Percentiles rank a stretch among this genome's conserved stretches.
Evolutionary conservation across 441 rosid genomes (phyloP).

Genomic region (Euphorbia schlechtendalii): DNA sequence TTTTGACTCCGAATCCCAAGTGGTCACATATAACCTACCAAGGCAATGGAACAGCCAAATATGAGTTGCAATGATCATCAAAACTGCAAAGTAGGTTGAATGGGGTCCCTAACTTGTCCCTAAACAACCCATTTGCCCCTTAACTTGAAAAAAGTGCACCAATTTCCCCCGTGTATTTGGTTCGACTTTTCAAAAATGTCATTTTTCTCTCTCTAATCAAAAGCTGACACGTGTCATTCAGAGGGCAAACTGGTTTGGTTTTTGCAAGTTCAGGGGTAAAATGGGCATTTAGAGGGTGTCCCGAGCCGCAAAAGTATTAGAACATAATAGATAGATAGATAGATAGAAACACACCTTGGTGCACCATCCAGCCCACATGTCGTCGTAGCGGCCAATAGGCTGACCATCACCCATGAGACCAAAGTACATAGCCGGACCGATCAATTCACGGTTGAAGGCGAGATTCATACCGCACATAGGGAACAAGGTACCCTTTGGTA

Average conservation of each 20-base stretch:
- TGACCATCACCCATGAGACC: conserved; percentile 98
- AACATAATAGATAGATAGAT: too few relatives aligned
- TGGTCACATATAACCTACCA: conserved; percentile 76
- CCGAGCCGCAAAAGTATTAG: too few relatives aligned
- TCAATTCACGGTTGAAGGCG: conserved; percentile 77
- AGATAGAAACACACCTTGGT: conserved; percentile 38
- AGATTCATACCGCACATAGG: conserved; percentile 98
- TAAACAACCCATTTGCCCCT: too few relatives aligned
- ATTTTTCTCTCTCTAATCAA: too few relatives aligned
- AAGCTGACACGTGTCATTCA: too few relatives aligned
- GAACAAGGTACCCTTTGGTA: conserved; percentile 85
- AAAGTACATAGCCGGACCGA: conserved; percentile 90
- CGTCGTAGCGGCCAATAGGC: conserved; percentile 88
- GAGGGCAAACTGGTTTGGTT: too few relatives aligned
- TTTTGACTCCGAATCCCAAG: conserved; percentile 75
- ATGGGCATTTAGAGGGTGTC: too few relatives aligned
- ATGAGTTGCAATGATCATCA: not conserved
- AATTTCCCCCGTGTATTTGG: too few relatives aligned
- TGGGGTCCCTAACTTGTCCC: too few relatives aligned
- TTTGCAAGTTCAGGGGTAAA: too few relatives aligned
- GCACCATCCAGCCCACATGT: conserved; percentile 99
- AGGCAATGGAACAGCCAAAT: not conserved
- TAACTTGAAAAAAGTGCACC: too few relatives aligned
- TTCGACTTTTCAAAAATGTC: too few relatives aligned
- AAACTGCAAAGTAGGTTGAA: not conserved